These are phyloP conservation scores for Diaporthe ampelina DNA, from an alignment of 2,329 filamentous ascomycete species.

Conservation along the genomic window DNA sequence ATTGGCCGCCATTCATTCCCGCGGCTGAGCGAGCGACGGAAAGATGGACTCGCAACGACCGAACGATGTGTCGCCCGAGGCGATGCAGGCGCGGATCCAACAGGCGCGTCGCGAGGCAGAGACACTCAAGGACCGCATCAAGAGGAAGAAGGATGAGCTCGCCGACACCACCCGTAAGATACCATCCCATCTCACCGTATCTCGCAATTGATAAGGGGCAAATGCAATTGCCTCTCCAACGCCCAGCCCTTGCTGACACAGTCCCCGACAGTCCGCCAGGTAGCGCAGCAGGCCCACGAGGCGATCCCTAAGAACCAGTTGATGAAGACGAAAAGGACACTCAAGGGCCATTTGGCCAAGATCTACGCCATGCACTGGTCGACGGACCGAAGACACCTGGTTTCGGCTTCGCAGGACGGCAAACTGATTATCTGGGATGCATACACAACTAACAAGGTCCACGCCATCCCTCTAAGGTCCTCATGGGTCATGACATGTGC, in stretches of 20 bases:
- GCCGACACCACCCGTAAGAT: conserved; percentile 96
- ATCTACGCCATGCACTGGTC: conserved; percentile 99
- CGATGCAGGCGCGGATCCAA: conserved; percentile 94
- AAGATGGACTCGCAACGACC: conserved; percentile 69
- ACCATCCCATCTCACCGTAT: conserved; percentile 32
- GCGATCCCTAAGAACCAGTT: conserved; percentile 88
- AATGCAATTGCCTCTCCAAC: conserved; percentile 9
- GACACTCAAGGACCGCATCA: conserved; percentile 97
- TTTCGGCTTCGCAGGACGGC: conserved; percentile 97
- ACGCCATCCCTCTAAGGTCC: conserved; percentile 95
- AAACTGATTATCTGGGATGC: conserved; percentile 99
- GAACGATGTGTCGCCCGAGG: conserved; percentile 77
- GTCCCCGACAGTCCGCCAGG: conserved; percentile 80
- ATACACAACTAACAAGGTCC: conserved; percentile 99
- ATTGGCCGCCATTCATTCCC: conserved; percentile 40
- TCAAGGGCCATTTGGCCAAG: conserved; percentile 98
- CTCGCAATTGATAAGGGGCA: conserved; percentile 31
- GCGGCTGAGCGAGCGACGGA: conserved; percentile 41
- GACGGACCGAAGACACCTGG: conserved; percentile 95
- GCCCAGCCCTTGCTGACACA: conserved; percentile 39
- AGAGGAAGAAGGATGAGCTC: conserved; percentile 99
- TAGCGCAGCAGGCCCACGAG: conserved; percentile 93
- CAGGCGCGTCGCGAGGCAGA: conserved; percentile 97
- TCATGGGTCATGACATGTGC: conserved; percentile 99
- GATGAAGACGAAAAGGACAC: conserved; percentile 97